Conservation (phyloP, 2,329 filamentous ascomycete species). For the Ophiostoma tasmaniense region DNA sequence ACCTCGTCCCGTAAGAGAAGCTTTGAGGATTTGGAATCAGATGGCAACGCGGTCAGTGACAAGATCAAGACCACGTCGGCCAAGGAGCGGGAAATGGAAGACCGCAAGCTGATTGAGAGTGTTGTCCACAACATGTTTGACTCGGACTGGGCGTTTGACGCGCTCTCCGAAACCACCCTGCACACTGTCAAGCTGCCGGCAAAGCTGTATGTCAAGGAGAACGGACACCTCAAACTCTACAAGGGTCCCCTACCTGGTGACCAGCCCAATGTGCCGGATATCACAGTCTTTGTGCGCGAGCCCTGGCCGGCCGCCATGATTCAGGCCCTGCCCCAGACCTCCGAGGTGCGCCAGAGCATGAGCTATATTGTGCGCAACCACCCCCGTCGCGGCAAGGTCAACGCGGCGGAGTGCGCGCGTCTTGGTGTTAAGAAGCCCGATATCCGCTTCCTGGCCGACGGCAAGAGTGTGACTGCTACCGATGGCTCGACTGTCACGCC, state of each 20-base stretch:
- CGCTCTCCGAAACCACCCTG: constrained; percentile 57
- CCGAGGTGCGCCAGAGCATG: constrained; percentile 58
- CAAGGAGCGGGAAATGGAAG: constrained; percentile 16
- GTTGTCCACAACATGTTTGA: constrained; percentile 73
- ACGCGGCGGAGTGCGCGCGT: constrained; percentile 52
- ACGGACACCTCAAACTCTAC: constrained; percentile 61
- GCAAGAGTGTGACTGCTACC: constrained; percentile 52
- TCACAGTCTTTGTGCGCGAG: constrained; percentile 62
- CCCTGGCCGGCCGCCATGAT: constrained; percentile 71
- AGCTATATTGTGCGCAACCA: constrained; percentile 81
- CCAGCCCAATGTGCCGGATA: constrained; percentile 44
- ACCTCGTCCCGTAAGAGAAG: constrained; percentile 28
- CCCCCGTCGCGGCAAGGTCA: constrained; percentile 72
- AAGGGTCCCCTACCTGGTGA: constrained; percentile 55
- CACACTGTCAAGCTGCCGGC: constrained; percentile 59
- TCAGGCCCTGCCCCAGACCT: constrained; percentile 56
- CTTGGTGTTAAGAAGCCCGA: constrained; percentile 53
- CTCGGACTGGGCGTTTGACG: constrained; percentile 65
- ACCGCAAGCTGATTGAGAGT: constrained; percentile 46
- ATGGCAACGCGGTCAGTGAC: constrained; percentile 12
- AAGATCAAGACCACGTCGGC: not conserved
- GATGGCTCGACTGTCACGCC: constrained; percentile 66
- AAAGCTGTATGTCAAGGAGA: constrained; percentile 58
- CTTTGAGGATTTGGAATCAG: constrained; percentile 20
- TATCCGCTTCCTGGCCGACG: constrained; percentile 53